Evolutionary conservation across 106 monocot species (phyloP).

Genomic region (Dendrobium nobile): DNA sequence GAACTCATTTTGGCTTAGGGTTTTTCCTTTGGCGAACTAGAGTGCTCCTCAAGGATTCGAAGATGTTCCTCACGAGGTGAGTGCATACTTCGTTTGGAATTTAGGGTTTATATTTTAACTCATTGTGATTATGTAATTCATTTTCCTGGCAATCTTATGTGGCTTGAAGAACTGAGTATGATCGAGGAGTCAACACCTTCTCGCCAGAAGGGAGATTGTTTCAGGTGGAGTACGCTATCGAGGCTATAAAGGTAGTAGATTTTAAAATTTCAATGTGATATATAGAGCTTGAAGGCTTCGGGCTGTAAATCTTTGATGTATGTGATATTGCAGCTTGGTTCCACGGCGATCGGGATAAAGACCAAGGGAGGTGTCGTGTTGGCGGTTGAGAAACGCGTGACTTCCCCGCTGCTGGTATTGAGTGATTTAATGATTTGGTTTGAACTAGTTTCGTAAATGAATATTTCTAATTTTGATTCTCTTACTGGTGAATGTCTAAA

Average conservation of each 20-base stretch:
- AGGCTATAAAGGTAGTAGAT: slow-evolving; percentile 52
- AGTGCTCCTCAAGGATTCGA: neutral
- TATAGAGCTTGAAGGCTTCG: neutral
- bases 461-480: neutral
- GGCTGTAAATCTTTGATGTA: neutral
- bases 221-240: slow-evolving; percentile 72
- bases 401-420: slow-evolving; percentile 59
- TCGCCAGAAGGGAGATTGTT: slow-evolving; percentile 66
- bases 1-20: neutral
- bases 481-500: neutral
- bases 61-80: slow-evolving; percentile 45
- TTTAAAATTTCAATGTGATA: neutral
- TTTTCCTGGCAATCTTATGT: neutral
- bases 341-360: slow-evolving; percentile 69
- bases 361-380: slow-evolving; percentile 75
- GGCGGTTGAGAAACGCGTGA: slow-evolving; percentile 67
- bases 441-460: neutral
- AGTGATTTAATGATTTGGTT: neutral
- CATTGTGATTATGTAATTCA: neutral
- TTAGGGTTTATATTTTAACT: neutral
- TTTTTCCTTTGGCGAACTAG: neutral
- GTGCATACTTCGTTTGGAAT: neutral
- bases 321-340: slow-evolving; percentile 42
- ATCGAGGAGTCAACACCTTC: slow-evolving; percentile 73
- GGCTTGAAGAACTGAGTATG: slow-evolving; percentile 53